Evolutionary conservation across 164 flowering plant species (phyloP), one percentile per base, ranked within the genome.

Genomic region (Macadamia tetraphylla): DNA sequence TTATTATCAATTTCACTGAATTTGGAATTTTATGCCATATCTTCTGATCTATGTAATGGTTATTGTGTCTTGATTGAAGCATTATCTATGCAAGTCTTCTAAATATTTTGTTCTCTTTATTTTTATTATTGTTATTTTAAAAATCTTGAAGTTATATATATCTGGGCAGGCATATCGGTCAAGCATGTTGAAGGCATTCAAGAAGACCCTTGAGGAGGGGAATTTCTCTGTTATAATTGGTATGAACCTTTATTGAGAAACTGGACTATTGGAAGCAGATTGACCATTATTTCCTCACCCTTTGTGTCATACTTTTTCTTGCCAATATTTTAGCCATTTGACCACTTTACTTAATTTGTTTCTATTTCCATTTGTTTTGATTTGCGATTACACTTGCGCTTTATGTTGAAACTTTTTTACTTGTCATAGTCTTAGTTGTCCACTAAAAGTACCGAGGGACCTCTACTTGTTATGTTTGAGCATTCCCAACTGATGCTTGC

Each of bases 131-230:
- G 6, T 63, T 40, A 12, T 58, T 57, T 64, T 29, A 57, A 52
- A 35, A 23, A 23, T 23, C 23, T 23, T 35, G 3, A 2, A 35
- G 40, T 35, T 35, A 35, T 35, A 35, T 35, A 70, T 57, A 2
- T 67, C 18, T 66, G 67, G 13, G 60, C 84, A 94, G 97, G 97
- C 90, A 71, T 94, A 94, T 73, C 86, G 97, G 29, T 73, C 95
- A 75, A 92, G 99, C 90, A 92, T 94, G 99, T 75, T 94, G 81
- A 92, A 94, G 83, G 91, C 99, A 65, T 92, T 92, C 72, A 90
- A 85, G 83, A 94, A 89, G 87, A 92, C 94, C 73, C 81, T 94
- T 73, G 99, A 92, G 74, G 99, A 87, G 66, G 97, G 97, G 60
- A 78, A 35, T 43, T 92, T 87, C 80, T 83, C 88, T 73, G 85